phyloP scores from a whole-genome alignment of 305 asterid species.

The Solanum chacoense region DNA sequence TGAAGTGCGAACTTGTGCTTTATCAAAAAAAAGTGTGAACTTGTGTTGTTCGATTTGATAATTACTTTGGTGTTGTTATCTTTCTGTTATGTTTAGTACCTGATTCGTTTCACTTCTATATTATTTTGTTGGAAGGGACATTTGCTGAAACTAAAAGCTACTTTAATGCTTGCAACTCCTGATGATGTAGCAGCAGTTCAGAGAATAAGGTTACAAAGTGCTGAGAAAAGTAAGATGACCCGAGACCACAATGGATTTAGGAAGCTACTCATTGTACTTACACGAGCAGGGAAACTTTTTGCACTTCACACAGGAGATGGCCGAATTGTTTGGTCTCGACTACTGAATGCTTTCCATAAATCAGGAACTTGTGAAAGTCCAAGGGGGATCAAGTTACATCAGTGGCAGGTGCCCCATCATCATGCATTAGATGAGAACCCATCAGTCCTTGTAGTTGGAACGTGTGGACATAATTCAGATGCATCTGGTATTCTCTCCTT shows the following conservation, averaged over 20 bases:
- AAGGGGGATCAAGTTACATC: constrained; percentile 56
- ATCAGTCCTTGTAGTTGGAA: constrained; percentile 82
- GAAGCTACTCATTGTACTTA: constrained; percentile 75
- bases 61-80: neutral
- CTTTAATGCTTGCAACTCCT: constrained; percentile 84
- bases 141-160: constrained; percentile 84
- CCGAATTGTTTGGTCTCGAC: constrained; percentile 41
- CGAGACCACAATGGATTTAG: constrained; percentile 69
- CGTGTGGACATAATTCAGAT: constrained; percentile 56
- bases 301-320: constrained; percentile 99
- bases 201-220: constrained; percentile 67
- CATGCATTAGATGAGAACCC: constrained; percentile 95
- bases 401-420: constrained; percentile 99
- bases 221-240: constrained; percentile 86
- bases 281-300: constrained; percentile 75
- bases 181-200: constrained; percentile 85
- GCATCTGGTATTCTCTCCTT: constrained; percentile 71
- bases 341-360: constrained; percentile 56
- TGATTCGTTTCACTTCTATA: neutral
- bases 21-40: neutral
- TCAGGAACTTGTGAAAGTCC: constrained; percentile 67
- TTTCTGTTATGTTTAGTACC: neutral
- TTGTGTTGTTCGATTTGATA: neutral
- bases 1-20: neutral
- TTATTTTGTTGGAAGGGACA: constrained; percentile 57